A percentile compares a stretch with the other conserved stretches of the same genome.
phyloP scores from a whole-genome alignment of 2,329 filamentous ascomycete genomes.

The Ophiostoma ulmi region DNA sequence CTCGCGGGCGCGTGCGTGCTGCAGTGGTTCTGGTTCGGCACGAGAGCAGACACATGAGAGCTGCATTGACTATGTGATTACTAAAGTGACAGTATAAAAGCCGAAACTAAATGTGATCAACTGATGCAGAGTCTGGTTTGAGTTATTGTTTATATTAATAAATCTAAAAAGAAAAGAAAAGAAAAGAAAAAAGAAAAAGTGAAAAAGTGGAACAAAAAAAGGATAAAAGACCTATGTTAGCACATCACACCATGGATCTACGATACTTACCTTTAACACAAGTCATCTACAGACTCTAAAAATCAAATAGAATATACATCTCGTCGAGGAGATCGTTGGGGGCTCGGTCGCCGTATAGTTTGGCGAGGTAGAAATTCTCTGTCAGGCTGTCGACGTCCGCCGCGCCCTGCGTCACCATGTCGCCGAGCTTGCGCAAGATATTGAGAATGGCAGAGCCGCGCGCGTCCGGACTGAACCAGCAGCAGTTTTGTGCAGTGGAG shows the following conservation, averaged over 20 bases:
- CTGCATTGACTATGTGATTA: conserved; percentile 37
- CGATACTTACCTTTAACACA: neutral
- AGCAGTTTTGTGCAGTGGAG: conserved; percentile 9
- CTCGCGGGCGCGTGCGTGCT: conserved; percentile 36
- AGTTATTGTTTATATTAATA: neutral
- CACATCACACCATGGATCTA: neutral
- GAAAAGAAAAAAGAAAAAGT: conserved; percentile 1
- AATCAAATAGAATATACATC: neutral
- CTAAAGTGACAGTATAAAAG: too few relatives aligned
- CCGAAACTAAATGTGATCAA: too few relatives aligned
- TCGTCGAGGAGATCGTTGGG: neutral
- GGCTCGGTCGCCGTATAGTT: conserved; percentile 7
- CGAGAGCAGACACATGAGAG: conserved; percentile 39
- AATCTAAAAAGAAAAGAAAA: neutral
- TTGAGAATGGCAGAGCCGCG: neutral
- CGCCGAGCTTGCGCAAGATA: neutral
- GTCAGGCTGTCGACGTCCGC: neutral
- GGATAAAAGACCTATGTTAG: neutral
- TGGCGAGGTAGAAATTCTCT: conserved; percentile 1
- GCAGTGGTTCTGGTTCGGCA: conserved; percentile 45
- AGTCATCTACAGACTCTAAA: neutral
- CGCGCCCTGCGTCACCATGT: neutral
- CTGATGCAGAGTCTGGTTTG: too few relatives aligned
- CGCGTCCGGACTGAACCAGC: conserved; percentile 18
- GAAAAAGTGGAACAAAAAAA: neutral